Conservation (phyloP, 352 stramenopile genomes). For the Pythium volutum region DNA sequence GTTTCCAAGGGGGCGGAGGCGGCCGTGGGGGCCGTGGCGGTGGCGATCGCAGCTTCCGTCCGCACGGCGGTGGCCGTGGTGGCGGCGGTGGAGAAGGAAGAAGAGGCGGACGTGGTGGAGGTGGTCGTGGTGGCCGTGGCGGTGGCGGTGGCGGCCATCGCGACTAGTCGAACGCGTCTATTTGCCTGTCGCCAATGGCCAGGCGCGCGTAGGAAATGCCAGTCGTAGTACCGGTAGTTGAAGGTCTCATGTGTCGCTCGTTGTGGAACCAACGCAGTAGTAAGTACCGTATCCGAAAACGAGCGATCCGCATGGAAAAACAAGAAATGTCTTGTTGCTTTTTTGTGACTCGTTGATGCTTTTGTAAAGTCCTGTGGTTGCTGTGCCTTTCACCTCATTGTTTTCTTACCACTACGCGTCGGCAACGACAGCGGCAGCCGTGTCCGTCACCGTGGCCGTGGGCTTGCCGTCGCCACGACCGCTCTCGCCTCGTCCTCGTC, state of each 20-base stretch:
- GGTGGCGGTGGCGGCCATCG: conserved; percentile 34
- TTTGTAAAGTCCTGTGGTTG: background rate
- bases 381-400: background rate
- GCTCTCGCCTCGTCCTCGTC: conserved; percentile 37
- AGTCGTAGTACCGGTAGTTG: no score
- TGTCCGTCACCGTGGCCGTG: no score
- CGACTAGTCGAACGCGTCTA: no score
- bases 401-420: conserved; percentile 2
- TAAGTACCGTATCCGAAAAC: background rate
- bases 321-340: background rate
- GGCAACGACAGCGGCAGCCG: conserved; percentile 1
- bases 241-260: no score
- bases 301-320: conserved; percentile 4
- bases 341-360: background rate
- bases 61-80: conserved; percentile 37
- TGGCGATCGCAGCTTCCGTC: conserved; percentile 39
- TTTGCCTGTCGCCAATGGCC: no score
- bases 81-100: conserved; percentile 28
- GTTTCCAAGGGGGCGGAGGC: conserved; percentile 37
- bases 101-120: conserved; percentile 36
- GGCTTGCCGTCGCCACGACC: conserved; percentile 18
- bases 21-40: conserved; percentile 32
- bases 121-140: conserved; percentile 31
- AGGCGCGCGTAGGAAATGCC: no score
- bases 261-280: no score